Evolutionary conservation across 441 rosid species (phyloP).

Genomic region (Bruguiera hainesii): DNA sequence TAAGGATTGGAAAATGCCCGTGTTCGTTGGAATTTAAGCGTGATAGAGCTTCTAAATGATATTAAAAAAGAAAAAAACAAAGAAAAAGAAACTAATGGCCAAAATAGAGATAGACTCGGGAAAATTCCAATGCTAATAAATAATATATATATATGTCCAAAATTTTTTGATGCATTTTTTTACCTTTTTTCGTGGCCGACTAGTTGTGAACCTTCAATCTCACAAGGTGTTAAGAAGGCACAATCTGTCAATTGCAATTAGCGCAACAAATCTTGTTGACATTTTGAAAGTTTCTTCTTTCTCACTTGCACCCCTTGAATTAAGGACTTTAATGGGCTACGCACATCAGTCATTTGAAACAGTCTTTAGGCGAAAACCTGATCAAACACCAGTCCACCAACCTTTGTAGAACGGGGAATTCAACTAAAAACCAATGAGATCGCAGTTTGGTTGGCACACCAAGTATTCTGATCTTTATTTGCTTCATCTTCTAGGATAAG

Average conservation of each 20-base stretch:
- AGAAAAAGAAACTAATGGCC: too few relatives aligned
- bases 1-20: too few relatives aligned
- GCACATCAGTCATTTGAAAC: conserved; percentile 21
- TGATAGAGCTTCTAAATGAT: too few relatives aligned
- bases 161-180: too few relatives aligned
- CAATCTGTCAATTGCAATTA: not conserved
- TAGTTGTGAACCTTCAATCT: too few relatives aligned
- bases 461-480: conserved; percentile 15
- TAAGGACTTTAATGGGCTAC: conserved; percentile 4
- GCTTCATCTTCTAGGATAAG: conserved; percentile 35
- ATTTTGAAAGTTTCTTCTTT: conserved; percentile 14
- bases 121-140: too few relatives aligned
- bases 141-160: too few relatives aligned
- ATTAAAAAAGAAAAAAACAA: too few relatives aligned
- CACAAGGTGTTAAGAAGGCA: too few relatives aligned
- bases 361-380: conserved; percentile 23
- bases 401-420: conserved; percentile 8
- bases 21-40: too few relatives aligned
- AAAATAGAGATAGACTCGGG: too few relatives aligned
- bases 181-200: too few relatives aligned
- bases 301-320: conserved; percentile 13
- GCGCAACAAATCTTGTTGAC: not conserved
- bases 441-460: conserved; percentile 33
- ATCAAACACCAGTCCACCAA: conserved; percentile 17
- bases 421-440: conserved; percentile 27